Conservation (phyloP, 2,329 filamentous ascomycete genomes). For the Hymenoscyphus fructigenus region DNA sequence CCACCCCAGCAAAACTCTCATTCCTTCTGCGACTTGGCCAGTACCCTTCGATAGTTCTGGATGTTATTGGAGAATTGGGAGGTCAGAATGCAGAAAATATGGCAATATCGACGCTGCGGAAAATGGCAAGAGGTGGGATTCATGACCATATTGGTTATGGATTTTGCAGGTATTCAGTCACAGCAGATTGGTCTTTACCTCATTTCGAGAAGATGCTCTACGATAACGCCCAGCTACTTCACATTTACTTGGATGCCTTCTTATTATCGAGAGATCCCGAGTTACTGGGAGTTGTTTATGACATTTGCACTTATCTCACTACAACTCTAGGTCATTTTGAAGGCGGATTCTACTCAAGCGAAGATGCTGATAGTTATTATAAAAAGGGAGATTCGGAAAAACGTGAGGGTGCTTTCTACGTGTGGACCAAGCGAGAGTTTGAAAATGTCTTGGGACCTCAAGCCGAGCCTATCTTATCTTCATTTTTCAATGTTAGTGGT, state of each 20-base stretch:
- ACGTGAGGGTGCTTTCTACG: constrained; percentile 88
- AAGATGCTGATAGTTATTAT: constrained; percentile 84
- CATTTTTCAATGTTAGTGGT: constrained; percentile 79
- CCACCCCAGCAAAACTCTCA: constrained; percentile 79
- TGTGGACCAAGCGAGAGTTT: constrained; percentile 90
- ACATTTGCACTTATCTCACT: constrained; percentile 84
- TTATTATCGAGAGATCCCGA: constrained; percentile 58
- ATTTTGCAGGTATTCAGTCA: constrained; percentile 84
- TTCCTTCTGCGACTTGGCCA: constrained; percentile 75
- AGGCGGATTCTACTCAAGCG: constrained; percentile 83
- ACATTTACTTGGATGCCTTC: constrained; percentile 85
- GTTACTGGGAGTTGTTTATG: constrained; percentile 74
- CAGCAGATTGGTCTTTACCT: constrained; percentile 86
- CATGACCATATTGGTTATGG: constrained; percentile 76
- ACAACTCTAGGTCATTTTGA: constrained; percentile 64
- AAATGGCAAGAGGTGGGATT: constrained; percentile 71
- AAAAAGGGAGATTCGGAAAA: constrained; percentile 75
- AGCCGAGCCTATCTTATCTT: constrained; percentile 71
- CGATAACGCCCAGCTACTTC: constrained; percentile 84
- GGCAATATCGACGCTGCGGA: constrained; percentile 75
- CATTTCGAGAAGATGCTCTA: constrained; percentile 98
- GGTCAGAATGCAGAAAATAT: constrained; percentile 73
- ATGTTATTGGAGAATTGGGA: constrained; percentile 84
- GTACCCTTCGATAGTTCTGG: constrained; percentile 70
- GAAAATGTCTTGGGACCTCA: constrained; percentile 68